These are phyloP conservation scores for Aspergillus panamensis DNA, from an alignment of 495 filamentous ascomycete species.

Conservation along the genomic window DNA sequence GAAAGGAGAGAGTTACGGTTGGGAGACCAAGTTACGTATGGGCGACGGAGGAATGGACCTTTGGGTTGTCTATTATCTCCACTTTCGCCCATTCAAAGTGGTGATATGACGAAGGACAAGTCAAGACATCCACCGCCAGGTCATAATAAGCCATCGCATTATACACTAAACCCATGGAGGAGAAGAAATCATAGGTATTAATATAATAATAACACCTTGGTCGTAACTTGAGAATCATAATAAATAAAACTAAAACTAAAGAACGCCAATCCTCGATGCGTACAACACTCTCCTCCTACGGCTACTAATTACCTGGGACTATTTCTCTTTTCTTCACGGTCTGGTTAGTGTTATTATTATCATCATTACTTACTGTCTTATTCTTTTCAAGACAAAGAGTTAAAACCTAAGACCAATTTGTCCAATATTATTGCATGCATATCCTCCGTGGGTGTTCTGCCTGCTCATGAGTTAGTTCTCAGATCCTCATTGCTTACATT, in stretches of 20 bases:
- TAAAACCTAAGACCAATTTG: neutral
- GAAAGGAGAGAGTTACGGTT: constrained; percentile 2
- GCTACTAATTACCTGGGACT: constrained; percentile 8
- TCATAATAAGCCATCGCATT: neutral
- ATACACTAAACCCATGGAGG: neutral
- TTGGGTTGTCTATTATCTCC: constrained; percentile 2
- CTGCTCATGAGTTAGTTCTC: constrained; percentile 13
- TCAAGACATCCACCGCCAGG: constrained; percentile 10
- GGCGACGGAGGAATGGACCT: constrained; percentile 1
- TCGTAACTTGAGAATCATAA: neutral
- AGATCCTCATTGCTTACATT: constrained; percentile 26
- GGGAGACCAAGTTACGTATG: constrained; percentile 9
- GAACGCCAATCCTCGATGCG: neutral
- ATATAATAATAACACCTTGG: neutral
- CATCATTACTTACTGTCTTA: constrained; percentile 6
- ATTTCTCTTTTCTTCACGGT: neutral
- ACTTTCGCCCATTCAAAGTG: constrained; percentile 3
- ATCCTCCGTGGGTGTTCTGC: constrained; percentile 8
- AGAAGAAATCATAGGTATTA: neutral
- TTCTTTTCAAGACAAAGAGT: neutral
- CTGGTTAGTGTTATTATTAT: neutral
- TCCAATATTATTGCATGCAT: constrained; percentile 20
- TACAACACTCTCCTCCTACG: constrained; percentile 5
- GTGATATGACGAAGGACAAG: constrained; percentile 18
- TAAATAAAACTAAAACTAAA: neutral